A percentile compares a stretch with the other conserved stretches of the same genome.
phyloP scores from a whole-genome alignment of 768 basidiomycete species.

The Pleurotus sapidus region DNA sequence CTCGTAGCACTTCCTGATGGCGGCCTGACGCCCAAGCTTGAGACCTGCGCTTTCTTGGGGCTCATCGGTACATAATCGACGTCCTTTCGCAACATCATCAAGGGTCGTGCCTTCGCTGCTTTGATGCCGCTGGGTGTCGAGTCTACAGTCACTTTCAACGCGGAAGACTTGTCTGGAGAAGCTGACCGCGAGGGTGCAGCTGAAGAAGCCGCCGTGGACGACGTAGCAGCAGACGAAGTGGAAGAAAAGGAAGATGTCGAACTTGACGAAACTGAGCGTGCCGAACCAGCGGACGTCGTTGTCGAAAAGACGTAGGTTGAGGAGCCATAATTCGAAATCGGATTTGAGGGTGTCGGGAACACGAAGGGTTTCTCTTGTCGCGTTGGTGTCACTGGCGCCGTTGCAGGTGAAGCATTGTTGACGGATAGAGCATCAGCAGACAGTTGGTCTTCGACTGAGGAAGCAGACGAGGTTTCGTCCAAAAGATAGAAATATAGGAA shows the following conservation, averaged over 20 bases:
- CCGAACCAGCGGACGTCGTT: constrained; percentile 24
- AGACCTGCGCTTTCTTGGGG: constrained; percentile 47
- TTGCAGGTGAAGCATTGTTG: constrained; percentile 5
- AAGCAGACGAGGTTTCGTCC: constrained; percentile 28
- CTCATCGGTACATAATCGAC: constrained; percentile 74
- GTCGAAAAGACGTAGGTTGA: constrained; percentile 17
- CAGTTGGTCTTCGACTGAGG: constrained; percentile 1
- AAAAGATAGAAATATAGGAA: constrained; percentile 94
- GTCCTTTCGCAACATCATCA: constrained; percentile 68
- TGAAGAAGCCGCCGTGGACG: constrained; percentile 34
- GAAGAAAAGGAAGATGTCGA: constrained; percentile 40
- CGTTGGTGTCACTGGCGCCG: constrained; percentile 14
- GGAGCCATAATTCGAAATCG: constrained; percentile 10
- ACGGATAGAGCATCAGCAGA: not conserved
- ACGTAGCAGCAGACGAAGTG: constrained; percentile 39
- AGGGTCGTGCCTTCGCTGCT: constrained; percentile 40
- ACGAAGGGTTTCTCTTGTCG: constrained; percentile 2
- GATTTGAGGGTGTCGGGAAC: not conserved
- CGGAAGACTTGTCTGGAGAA: constrained; percentile 41
- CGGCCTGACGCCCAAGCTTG: constrained; percentile 9
- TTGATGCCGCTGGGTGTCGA: constrained; percentile 18
- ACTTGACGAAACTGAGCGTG: constrained; percentile 40
- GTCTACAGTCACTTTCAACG: constrained; percentile 14
- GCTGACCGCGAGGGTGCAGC: constrained; percentile 32
- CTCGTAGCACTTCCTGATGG: not conserved